Base-by-base conservation (phyloP, 2,329 filamentous ascomycete genomes). In the Diaporthe amygdali region DNA sequence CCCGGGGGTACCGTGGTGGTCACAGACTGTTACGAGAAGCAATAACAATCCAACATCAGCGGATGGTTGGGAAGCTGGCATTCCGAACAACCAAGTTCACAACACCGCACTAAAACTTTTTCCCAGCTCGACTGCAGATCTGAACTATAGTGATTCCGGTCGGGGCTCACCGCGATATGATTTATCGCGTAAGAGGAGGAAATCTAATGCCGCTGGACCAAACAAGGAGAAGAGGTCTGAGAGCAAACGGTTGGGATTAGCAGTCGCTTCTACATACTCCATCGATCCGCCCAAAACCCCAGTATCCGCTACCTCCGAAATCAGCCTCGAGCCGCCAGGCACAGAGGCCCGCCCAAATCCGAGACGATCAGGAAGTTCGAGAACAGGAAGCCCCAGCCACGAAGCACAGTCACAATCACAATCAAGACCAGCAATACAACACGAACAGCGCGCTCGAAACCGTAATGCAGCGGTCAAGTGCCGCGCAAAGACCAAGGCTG, bases 401-500 rank as follows among this genome's bases (percentile, higher is more conserved):
- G 10, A 59, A 12, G 32, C 20, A 25, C 37, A 27, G 4, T 27
- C 15, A 15, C 10, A 7, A 15, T 10, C 15, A 30, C 55, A 14
- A n/a, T 14, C 22, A 8, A 25, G 10, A 0, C 10, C 55, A 30
- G 15, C 15, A 17, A 3, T 32, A 46, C 41, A 7, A 15, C 14
- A 20, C 30, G 4, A 44, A 2, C 74, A 74, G 56, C 75, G 72
- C 15, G 71, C 69, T 41, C 75, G 76, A 22, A 80, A 79, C 73
- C 78, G 78, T 1, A 61, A 72, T 2, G 79, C 78, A 0, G 79
- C 79, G 0, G 76, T 73, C 27, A 77, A 76, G 49, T 80, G 77
- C 74, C 76, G 79, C 5, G 77, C 76, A 27, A 80, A 79, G 66
- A 77, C 75, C 14, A 78, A 77, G 51, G 75, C 76, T 0, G 76